Evolutionary conservation across 441 rosid genomes (phyloP), one percentile per base, ranked within the genome.

Genomic region (Raphanus hybrid): DNA sequence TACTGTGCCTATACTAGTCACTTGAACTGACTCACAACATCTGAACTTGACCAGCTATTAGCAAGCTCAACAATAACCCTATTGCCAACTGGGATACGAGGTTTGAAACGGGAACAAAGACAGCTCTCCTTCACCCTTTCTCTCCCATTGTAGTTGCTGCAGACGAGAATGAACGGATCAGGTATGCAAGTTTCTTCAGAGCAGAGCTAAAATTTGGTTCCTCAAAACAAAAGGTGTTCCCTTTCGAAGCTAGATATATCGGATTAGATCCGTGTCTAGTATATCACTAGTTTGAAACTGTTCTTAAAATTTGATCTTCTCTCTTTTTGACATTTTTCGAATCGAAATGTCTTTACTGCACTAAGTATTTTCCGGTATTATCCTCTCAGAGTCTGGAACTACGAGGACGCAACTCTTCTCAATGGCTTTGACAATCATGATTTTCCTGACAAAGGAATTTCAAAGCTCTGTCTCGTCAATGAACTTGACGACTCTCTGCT

Each of bases 401-500:
- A 90, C 80, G 89, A 90, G 65, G 91, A 85, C 73, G 81, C 82
- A 67, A 67, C 84, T 11, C 85, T 80, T 66, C 89, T 92, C 60
- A 96, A 93, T 77, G 84, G 90, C 77, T 96, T 96, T 84, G 94
- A 92, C 82, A 93, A 96, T 82, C 98, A 96, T 59, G 89, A 81
- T 77, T 91, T 86, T 78, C 93, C 94, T 16, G 97, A 96, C 54
- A 96, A 88, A 83, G 99, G 99, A 74, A 90, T 96, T 80, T 96
- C 99, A 76, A 92, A 88, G 87, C 93, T 93, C 32, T 91, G 97
- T 83, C 97, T 96, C 73, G 68, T 96, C 75, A 96, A 96, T 82
- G 99, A 96, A 89, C 97, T 96, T 59, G 98, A 96, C 83, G 96
- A 91, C 76, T 87, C 93, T 84, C 77, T 92, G 81, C 92, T 96